A percentile compares a stretch with the other conserved stretches of the same genome.
Conservation (phyloP, 768 basidiomycete species). For the Naganishia vishniacii region DNA sequence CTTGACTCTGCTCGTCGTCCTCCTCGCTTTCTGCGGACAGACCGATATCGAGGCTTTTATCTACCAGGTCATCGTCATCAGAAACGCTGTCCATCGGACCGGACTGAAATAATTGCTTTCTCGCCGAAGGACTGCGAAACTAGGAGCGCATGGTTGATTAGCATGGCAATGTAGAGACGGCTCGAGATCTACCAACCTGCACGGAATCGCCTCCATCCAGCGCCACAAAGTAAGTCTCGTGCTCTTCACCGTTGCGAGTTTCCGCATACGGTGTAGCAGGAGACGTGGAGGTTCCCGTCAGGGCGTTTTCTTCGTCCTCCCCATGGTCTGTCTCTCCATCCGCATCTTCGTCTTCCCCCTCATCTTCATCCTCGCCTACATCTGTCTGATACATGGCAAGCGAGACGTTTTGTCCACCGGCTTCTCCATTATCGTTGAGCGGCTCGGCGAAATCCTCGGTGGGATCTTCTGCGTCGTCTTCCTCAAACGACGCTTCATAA, state of each 20-base stretch:
- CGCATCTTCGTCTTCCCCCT: constrained; percentile 26
- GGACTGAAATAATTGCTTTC: constrained; percentile 7
- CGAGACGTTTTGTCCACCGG: constrained; percentile 12
- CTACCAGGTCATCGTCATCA: constrained; percentile 26
- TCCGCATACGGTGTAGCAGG: not conserved
- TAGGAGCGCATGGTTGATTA: too few species aligned
- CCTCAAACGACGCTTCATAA: constrained; percentile 25
- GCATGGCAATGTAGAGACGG: not conserved
- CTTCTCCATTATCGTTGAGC: constrained; percentile 52
- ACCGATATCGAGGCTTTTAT: constrained; percentile 19
- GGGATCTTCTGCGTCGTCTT: constrained; percentile 21
- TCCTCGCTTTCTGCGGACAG: too few species aligned
- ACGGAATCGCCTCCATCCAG: not conserved
- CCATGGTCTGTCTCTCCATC: constrained; percentile 23
- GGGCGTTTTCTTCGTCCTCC: not conserved
- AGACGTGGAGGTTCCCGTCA: not conserved
- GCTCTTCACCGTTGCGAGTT: not conserved
- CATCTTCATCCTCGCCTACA: constrained; percentile 15
- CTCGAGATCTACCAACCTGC: not conserved
- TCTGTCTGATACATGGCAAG: constrained; percentile 22
- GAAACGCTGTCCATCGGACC: constrained; percentile 13
- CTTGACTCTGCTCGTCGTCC: constrained; percentile 7
- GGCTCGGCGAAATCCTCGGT: constrained; percentile 37
- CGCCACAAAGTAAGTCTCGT: not conserved
- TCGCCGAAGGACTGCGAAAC: constrained; percentile 15